Base-by-base conservation (phyloP, 345 rosid genomes). In the Adansonia digitata region DNA sequence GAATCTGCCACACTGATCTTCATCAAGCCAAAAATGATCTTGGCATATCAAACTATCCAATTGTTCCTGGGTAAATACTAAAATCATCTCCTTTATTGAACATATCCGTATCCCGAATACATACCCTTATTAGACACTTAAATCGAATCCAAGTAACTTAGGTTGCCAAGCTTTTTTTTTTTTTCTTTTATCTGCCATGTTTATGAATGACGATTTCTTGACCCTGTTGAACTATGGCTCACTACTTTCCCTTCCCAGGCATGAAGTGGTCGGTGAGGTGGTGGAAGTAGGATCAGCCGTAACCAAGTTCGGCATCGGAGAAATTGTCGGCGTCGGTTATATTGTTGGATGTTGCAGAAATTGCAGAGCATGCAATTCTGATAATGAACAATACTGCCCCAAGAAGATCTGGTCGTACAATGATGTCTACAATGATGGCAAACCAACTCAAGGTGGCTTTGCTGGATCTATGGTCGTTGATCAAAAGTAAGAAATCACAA, bases 261-360 rank as follows among this genome's bases (percentile, higher is more conserved):
- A 90, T 46, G 95, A 92, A 75, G 94, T 88, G 56, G 94, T 89
- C 5, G 94, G 97, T 10, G 91, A 91, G 79, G 92, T 89, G 55
- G 62, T 81, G 71, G 94, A 91, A 80, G 84, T 91, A 17, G 98
- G 93, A 45, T 79, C 88, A n/a, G 74, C 63, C 59, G 94, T 85
- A 78, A 83, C 79, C 73, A 89, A 85, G 56, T 85, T 80, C 78
- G 80, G 57, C 1, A 80, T 56, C 20, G 88, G 91, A 4, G 92
- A 91, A 0, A 57, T 77, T 2, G 91, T 93, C 0, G 93, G 97
- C 12, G 89, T 88, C 40, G 98, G 94, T 26, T 61, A 80, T n/a
- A 24, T 87, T 3, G 86, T 91, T 12, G 90, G 89, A 51, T 85
- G 90, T 29, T 89, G 94, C 72, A 82, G 89, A 49, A 74, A 69